A percentile compares a stretch with the other conserved stretches of the same genome.
These are phyloP conservation scores for Rhododendron henanense DNA, from an alignment of 148 eudicot genomes.

Conservation along the genomic window DNA sequence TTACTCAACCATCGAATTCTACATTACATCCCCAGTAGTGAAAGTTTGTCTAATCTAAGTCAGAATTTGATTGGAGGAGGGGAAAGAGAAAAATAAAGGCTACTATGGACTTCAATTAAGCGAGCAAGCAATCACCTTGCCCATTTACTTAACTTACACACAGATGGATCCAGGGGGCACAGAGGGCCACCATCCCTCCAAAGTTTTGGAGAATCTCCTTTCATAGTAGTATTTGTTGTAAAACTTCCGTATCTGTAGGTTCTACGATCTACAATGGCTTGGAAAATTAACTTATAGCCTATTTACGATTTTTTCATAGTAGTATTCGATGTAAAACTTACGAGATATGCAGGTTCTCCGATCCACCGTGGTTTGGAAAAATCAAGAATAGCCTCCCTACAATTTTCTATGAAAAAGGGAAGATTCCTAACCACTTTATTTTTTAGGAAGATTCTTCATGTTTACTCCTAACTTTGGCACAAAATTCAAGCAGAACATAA, in stretches of 20 bases:
- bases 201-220: neutral
- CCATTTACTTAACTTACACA: neutral
- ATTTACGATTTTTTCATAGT: neutral
- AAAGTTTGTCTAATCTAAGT: neutral
- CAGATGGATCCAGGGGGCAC: neutral
- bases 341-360: neutral
- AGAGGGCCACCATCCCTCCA: neutral
- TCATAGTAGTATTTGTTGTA: neutral
- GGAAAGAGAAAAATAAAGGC: neutral
- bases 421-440: neutral
- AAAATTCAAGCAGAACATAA: neutral
- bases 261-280: neutral
- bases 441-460: neutral
- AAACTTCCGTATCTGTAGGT: neutral
- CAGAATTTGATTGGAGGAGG: neutral
- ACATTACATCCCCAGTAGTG: neutral
- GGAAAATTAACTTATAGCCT: neutral
- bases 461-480: neutral
- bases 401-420: neutral
- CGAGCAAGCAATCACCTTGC: neutral
- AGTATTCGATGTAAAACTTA: neutral
- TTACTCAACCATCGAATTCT: neutral
- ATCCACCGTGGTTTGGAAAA: neutral
- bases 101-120: neutral
- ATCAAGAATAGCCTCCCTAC: neutral